A percentile compares a stretch with the other conserved stretches of the same genome.
Evolutionary conservation across 257 asterid species (phyloP).

Genomic region (Solanum acaule): DNA sequence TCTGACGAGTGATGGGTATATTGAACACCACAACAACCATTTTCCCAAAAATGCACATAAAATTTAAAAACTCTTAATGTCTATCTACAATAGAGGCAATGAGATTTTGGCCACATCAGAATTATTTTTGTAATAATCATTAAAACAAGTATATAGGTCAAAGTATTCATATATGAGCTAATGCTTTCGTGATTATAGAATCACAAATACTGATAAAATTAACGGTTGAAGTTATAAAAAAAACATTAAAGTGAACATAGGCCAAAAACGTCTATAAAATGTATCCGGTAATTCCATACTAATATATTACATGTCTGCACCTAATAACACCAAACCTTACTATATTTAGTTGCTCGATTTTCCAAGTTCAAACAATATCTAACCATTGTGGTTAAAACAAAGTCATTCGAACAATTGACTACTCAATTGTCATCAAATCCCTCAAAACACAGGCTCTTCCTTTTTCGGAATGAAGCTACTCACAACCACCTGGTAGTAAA

Average conservation of each 20-base stretch:
- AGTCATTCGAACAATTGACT: not conserved
- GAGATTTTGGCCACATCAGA: not conserved
- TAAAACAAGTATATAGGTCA: not conserved
- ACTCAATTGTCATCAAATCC: not conserved
- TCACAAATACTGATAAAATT: too few species aligned
- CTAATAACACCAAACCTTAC: not conserved
- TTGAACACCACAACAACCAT: not conserved
- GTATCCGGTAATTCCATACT: not conserved
- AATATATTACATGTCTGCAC: not conserved
- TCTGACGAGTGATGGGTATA: not conserved
- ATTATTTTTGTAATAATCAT: not conserved
- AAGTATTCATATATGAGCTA: not conserved
- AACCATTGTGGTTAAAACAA: not conserved
- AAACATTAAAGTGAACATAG: not conserved
- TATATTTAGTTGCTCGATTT: not conserved
- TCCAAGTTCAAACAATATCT: not conserved
- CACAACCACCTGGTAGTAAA: not conserved
- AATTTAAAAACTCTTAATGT: not conserved
- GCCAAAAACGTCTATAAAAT: not conserved
- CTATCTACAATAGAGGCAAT: not conserved
- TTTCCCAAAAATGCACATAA: not conserved
- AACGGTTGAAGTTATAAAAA: not conserved
- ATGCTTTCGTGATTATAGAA: not conserved
- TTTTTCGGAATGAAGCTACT: not conserved
- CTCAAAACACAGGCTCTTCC: not conserved